Conservation (phyloP, 1,284 basidiomycete species). For the Melampsora abietis-canadensis region DNA sequence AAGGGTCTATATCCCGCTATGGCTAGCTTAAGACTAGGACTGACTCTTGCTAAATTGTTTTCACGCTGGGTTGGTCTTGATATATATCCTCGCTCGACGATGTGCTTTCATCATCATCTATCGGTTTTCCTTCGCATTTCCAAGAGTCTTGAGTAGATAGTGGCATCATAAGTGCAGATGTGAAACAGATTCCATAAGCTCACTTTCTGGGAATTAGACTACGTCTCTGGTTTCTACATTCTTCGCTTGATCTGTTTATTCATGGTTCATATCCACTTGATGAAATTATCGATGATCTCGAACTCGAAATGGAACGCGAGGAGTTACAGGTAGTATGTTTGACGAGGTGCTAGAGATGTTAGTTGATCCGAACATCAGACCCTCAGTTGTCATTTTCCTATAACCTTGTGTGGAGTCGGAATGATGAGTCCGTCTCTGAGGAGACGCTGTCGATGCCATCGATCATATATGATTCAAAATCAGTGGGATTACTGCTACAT, state of each 20-base stretch:
- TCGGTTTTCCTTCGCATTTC: background rate
- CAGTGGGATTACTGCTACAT: too few relatives aligned
- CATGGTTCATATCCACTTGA: background rate
- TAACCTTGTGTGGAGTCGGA: slow-evolving; percentile 1
- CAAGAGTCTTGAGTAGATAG: background rate
- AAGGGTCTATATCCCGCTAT: background rate
- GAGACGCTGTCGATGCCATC: background rate
- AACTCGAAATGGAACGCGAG: background rate
- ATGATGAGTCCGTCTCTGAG: slow-evolving; percentile 3
- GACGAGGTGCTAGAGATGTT: background rate
- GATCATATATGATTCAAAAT: too few relatives aligned
- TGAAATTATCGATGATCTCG: slow-evolving; percentile 1
- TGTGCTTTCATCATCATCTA: background rate
- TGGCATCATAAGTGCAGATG: background rate
- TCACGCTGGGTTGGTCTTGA: background rate
- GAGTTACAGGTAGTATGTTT: background rate
- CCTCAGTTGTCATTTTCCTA: background rate
- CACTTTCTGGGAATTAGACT: background rate
- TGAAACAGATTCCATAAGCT: slow-evolving; percentile 8
- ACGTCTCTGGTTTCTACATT: background rate
- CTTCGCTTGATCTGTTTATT: slow-evolving; percentile 6
- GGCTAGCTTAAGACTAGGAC: background rate
- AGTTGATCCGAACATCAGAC: too few relatives aligned
- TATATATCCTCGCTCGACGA: slow-evolving; percentile 5
- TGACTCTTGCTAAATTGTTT: slow-evolving; percentile 2